Conservation (phyloP, 306 rosid genomes). For the Trichosanthes truncata region DNA sequence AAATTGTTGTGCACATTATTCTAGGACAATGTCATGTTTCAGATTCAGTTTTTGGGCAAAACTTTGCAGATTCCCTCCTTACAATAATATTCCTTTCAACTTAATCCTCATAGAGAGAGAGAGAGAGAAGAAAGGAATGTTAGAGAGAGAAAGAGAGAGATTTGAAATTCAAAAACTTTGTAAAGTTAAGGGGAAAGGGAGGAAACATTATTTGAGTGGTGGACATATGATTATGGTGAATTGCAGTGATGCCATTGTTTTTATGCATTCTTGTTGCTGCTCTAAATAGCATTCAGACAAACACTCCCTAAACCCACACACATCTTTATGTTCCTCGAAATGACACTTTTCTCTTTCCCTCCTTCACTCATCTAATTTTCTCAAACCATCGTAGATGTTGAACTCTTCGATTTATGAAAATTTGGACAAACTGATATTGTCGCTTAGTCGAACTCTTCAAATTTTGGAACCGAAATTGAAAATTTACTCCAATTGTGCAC, state of each 20-base stretch:
- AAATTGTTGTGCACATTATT: neutral
- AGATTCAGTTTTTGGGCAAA: constrained; percentile 53
- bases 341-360: neutral
- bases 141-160: neutral
- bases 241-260: neutral
- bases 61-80: constrained; percentile 62
- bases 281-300: neutral
- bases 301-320: neutral
- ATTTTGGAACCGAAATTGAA: neutral
- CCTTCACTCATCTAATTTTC: neutral
- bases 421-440: neutral
- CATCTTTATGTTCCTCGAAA: neutral
- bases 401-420: neutral
- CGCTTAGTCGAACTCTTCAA: neutral
- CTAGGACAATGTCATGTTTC: constrained; percentile 26
- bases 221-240: constrained; percentile 5
- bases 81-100: constrained; percentile 57
- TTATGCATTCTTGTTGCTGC: neutral
- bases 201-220: constrained; percentile 8
- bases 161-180: constrained; percentile 8
- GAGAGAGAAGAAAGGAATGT: neutral
- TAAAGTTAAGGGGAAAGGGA: neutral
- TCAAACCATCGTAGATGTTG: neutral
- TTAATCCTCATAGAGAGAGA: constrained; percentile 6
- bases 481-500: neutral